Evolutionary conservation across 1,284 basidiomycete genomes (phyloP).

Genomic region (Hemileia vastatrix): DNA sequence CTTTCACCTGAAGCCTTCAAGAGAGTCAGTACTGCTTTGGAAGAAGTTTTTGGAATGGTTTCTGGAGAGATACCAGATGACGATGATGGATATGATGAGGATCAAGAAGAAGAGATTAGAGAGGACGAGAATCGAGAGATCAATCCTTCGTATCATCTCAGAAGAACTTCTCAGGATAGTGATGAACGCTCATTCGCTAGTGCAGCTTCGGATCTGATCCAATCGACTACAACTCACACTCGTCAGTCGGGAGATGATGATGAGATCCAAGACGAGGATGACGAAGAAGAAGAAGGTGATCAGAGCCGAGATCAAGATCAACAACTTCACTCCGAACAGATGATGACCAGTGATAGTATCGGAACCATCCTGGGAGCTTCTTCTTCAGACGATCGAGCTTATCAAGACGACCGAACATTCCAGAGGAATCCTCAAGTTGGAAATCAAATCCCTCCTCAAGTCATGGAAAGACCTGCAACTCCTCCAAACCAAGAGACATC

Average conservation of each 20-base stretch:
- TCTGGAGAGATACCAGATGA: slow-evolving; percentile 10
- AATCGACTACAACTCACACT: not conserved
- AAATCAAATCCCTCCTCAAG: not conserved
- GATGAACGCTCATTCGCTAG: slow-evolving; percentile 27
- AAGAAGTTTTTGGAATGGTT: slow-evolving; percentile 36
- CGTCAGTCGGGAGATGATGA: not conserved
- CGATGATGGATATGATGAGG: slow-evolving; percentile 12
- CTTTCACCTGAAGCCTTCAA: slow-evolving; percentile 36
- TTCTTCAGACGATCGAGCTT: not conserved
- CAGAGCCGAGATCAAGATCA: not conserved
- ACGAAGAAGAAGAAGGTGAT: not conserved
- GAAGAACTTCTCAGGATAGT: slow-evolving; percentile 26
- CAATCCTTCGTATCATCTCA: not conserved
- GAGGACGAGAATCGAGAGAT: not conserved
- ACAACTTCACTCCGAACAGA: not conserved
- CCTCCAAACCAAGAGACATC: not conserved
- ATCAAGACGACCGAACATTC: too few relatives aligned
- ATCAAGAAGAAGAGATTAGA: slow-evolving; percentile 4
- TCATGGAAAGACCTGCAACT: not conserved
- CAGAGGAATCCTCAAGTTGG: not conserved
- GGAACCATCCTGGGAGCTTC: not conserved
- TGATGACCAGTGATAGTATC: not conserved
- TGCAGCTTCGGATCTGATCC: not conserved
- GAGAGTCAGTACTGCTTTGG: slow-evolving; percentile 36
- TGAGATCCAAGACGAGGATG: not conserved